A percentile compares a stretch with the other conserved stretches of the same genome.
Conservation (phyloP, 768 basidiomycete genomes). For the Russula earlei region DNA sequence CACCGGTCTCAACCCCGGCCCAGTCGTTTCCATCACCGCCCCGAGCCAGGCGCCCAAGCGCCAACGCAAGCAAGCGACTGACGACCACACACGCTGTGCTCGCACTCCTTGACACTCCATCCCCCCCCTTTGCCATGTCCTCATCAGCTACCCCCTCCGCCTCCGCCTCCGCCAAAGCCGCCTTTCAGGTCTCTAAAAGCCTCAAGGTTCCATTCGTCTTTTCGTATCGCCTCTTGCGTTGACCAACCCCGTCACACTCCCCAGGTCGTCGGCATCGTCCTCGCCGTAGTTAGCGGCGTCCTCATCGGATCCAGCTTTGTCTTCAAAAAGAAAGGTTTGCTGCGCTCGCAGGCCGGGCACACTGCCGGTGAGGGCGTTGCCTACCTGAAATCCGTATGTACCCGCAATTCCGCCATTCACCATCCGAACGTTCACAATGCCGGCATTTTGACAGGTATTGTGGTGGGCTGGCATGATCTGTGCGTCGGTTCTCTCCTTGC, state of each 20-base stretch:
- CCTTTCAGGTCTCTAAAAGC: slow-evolving; percentile 13
- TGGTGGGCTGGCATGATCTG: slow-evolving; percentile 96
- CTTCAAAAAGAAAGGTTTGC: slow-evolving; percentile 93
- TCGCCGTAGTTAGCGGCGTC: slow-evolving; percentile 69
- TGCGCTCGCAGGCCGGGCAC: slow-evolving; percentile 75
- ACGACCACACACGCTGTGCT: too few species aligned
- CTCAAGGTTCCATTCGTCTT: slow-evolving; percentile 9
- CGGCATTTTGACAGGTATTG: slow-evolving; percentile 42
- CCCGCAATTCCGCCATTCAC: background rate
- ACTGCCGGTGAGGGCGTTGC: slow-evolving; percentile 78
- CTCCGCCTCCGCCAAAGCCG: slow-evolving; percentile 4
- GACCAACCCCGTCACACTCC: background rate
- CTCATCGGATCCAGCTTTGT: slow-evolving; percentile 93
- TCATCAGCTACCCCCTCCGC: slow-evolving; percentile 10
- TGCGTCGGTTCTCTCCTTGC: slow-evolving; percentile 29
- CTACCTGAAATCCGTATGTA: slow-evolving; percentile 85
- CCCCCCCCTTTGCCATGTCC: background rate
- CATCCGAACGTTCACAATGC: slow-evolving; percentile 1
- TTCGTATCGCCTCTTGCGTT: background rate
- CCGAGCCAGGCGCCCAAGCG: too few species aligned
- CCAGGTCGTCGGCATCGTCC: slow-evolving; percentile 66
- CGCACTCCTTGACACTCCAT: background rate
- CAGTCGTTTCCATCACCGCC: too few species aligned
- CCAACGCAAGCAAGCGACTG: too few species aligned
- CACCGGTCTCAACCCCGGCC: too few species aligned